Percentiles rank a stretch among this genome's conserved stretches.
phyloP scores from a whole-genome alignment of 2,329 filamentous ascomycete genomes.

The Pestalotiopsis sp. region DNA sequence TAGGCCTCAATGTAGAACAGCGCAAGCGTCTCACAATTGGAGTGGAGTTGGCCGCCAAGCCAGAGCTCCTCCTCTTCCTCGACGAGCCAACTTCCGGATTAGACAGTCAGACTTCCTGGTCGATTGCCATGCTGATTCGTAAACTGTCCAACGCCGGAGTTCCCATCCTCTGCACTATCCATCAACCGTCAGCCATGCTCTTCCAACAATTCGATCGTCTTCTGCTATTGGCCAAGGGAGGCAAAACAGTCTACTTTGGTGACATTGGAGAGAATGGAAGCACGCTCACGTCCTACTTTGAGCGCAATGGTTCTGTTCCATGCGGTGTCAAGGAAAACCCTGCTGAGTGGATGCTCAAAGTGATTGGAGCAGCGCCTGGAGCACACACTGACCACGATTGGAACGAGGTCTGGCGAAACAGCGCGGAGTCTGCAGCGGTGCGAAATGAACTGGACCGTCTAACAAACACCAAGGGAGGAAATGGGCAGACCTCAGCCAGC shows the following conservation, averaged over 20 bases:
- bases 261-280: constrained; percentile 51
- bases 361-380: constrained; percentile 39
- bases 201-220: constrained; percentile 50
- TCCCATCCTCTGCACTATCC: constrained; percentile 43
- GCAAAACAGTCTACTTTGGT: constrained; percentile 56
- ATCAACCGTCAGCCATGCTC: constrained; percentile 41
- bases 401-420: constrained; percentile 54
- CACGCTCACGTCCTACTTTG: constrained; percentile 55
- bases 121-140: constrained; percentile 66
- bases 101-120: constrained; percentile 72
- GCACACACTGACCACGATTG: constrained; percentile 61
- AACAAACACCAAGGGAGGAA: neutral
- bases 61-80: constrained; percentile 68
- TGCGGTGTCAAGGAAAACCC: constrained; percentile 58
- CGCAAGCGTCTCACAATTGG: constrained; percentile 66
- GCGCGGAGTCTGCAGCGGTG: constrained; percentile 45
- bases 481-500: constrained; percentile 31
- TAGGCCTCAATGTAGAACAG: constrained; percentile 50
- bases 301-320: constrained; percentile 53
- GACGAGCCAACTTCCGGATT: constrained; percentile 76
- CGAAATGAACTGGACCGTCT: constrained; percentile 48
- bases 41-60: constrained; percentile 72
- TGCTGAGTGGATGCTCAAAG: constrained; percentile 62
- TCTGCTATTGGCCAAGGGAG: constrained; percentile 52
- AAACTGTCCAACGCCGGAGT: constrained; percentile 52